phyloP scores from a whole-genome alignment of 129 eudicot genomes.

The Chrysanthemum lavandulifolium region DNA sequence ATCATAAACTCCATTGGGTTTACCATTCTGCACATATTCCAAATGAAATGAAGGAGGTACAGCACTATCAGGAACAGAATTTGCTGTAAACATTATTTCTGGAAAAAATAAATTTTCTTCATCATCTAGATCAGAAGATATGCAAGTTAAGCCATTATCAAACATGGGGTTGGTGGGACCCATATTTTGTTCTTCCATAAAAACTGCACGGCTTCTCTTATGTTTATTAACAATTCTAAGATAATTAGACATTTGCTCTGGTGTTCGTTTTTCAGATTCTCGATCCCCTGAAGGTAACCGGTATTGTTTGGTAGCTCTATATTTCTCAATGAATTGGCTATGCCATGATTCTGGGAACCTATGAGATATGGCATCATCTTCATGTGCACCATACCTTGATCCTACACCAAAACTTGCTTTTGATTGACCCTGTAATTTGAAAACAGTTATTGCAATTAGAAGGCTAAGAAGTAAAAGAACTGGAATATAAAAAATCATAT shows the following conservation, averaged over 20 bases:
- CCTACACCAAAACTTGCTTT: constrained; percentile 65
- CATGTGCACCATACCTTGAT: constrained; percentile 58
- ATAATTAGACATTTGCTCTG: constrained; percentile 82
- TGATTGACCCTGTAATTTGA: constrained; percentile 45
- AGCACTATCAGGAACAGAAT: constrained; percentile 88
- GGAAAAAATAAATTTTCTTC: constrained; percentile 72
- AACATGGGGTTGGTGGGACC: constrained; percentile 37
- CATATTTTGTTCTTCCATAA: constrained; percentile 51
- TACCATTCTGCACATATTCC: constrained; percentile 50
- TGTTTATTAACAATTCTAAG: constrained; percentile 70
- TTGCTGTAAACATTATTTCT: constrained; percentile 76
- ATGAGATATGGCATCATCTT: constrained; percentile 54
- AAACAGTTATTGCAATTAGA: not conserved
- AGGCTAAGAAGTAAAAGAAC: not conserved
- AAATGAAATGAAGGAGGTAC: constrained; percentile 42
- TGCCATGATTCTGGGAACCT: constrained; percentile 90
- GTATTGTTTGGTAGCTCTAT: constrained; percentile 68
- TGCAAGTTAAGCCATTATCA: constrained; percentile 40
- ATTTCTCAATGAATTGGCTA: constrained; percentile 73
- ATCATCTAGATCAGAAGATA: constrained; percentile 42
- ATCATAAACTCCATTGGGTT: constrained; percentile 83
- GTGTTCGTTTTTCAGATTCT: constrained; percentile 89
- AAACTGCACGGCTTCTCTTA: constrained; percentile 79
- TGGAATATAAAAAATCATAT: not conserved
- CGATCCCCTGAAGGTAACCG: constrained; percentile 64